Percentiles rank a stretch among this genome's conserved stretches.
These are phyloP conservation scores for Urtica urens DNA, from an alignment of 306 rosid genomes.

Conservation along the genomic window DNA sequence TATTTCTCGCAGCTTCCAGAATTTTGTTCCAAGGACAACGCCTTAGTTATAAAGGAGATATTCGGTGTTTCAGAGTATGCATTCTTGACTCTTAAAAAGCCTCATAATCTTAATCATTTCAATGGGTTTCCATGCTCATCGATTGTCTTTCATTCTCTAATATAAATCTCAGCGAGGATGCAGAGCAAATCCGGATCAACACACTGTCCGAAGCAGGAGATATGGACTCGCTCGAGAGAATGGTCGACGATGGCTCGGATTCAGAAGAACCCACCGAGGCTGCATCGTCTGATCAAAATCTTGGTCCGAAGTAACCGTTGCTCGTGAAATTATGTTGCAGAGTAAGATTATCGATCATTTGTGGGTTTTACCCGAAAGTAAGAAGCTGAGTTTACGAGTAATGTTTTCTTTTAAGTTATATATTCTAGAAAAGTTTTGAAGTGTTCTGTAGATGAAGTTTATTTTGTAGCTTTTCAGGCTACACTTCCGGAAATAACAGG, in stretches of 20 bases:
- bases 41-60: constrained; percentile 78
- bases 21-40: constrained; percentile 75
- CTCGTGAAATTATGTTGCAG: no score
- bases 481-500: no score
- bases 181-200: constrained; percentile 63
- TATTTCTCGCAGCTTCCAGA: constrained; percentile 58
- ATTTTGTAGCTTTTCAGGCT: no score
- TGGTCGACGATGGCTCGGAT: constrained; percentile 58
- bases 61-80: constrained; percentile 92
- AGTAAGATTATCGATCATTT: no score
- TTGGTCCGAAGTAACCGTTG: no score
- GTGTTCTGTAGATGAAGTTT: no score
- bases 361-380: no score
- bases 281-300: no score
- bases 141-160: constrained; percentile 9
- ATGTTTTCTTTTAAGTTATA: no score
- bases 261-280: no score
- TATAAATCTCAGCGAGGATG: constrained; percentile 67
- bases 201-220: constrained; percentile 69
- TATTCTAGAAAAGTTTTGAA: no score
- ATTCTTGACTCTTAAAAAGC: constrained; percentile 6
- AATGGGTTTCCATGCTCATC: constrained; percentile 3
- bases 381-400: no score
- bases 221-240: constrained; percentile 64
- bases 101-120: not conserved